Evolutionary conservation across 495 filamentous ascomycete species (phyloP), one percentile per base, ranked within the genome.

Genomic region (Bacidia rubella): DNA sequence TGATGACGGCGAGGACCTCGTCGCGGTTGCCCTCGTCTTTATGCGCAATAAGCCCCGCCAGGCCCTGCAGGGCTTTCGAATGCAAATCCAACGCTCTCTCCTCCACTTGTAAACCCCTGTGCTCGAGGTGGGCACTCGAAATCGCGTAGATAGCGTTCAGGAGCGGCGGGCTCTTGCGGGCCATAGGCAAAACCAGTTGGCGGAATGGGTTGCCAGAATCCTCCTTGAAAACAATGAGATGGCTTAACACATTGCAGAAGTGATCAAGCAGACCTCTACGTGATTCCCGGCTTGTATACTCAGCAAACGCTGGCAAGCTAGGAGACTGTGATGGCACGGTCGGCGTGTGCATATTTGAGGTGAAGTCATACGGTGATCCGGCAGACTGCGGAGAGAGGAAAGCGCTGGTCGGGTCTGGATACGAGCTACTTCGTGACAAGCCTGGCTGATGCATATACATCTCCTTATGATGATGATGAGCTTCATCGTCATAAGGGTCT

Each of bases 191-290:
- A 9, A 82, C 73, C 44, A 80, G 60, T 57, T 80, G 78, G 50
- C 78, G 73, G 57, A 82, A 81, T 0, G 78, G 77, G 49, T 82
- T 82, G 40, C 76, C 78, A 1, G 71, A 70, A 53, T 80, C 77
- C 53, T 82, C 78, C 39, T 77, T 73, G 51, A 82, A 78, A 5
- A 81, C 78, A 27, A 82, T 79, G 27, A 79, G 65, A 61, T 80
- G 78, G 9, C 76, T 79, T 38, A 81, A 56, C 22, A 80, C 74
- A 54, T 78, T 78, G 66, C 77, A 78, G 57, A 81, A 81, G 62
- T 82, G 77, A 57, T 80, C 75, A 22, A 82, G 66, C 24, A 81
- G 62, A 20, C 68, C 73, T 38, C 78, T 67, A 26, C 75, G 71
- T 55, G 77, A 78, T 27, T 68, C 70, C 27, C 67, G 72, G 20